Evolutionary conservation across 192 early-diverging fungal species (phyloP).

Genomic region (Backusella circina): DNA sequence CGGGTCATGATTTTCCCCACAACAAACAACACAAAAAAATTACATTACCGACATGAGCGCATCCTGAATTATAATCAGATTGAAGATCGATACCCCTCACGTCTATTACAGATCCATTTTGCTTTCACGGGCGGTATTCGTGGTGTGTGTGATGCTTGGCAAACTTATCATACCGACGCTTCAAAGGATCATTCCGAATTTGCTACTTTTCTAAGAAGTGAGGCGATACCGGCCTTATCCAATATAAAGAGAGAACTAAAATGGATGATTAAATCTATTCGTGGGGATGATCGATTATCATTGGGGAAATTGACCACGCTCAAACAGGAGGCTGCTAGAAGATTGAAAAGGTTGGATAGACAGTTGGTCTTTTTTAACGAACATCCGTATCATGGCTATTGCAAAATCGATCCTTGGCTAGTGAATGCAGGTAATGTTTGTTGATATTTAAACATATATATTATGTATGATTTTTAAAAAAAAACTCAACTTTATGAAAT

Average conservation of each 20-base stretch:
- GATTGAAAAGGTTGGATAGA: conserved; percentile 6
- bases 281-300: conserved; percentile 19
- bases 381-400: conserved; percentile 19
- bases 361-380: conserved; percentile 21
- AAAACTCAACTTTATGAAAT: background rate
- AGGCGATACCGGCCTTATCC: conserved; percentile 10
- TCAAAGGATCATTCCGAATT: conserved; percentile 13
- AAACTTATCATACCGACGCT: conserved; percentile 5
- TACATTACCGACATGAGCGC: background rate
- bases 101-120: conserved; percentile 16
- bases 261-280: conserved; percentile 16
- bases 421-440: conserved; percentile 26
- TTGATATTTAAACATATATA: background rate
- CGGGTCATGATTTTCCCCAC: background rate
- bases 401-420: conserved; percentile 22
- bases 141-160: conserved; percentile 21
- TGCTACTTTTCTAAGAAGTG: conserved; percentile 11
- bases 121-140: conserved; percentile 8
- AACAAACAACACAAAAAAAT: background rate
- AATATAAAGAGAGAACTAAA: conserved; percentile 25
- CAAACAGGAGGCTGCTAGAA: conserved; percentile 5
- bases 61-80: background rate
- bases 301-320: conserved; percentile 8
- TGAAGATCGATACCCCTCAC: background rate
- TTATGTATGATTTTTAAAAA: background rate